Evolutionary conservation across 441 rosid species (phyloP).

Genomic region (Omphalea diandra): DNA sequence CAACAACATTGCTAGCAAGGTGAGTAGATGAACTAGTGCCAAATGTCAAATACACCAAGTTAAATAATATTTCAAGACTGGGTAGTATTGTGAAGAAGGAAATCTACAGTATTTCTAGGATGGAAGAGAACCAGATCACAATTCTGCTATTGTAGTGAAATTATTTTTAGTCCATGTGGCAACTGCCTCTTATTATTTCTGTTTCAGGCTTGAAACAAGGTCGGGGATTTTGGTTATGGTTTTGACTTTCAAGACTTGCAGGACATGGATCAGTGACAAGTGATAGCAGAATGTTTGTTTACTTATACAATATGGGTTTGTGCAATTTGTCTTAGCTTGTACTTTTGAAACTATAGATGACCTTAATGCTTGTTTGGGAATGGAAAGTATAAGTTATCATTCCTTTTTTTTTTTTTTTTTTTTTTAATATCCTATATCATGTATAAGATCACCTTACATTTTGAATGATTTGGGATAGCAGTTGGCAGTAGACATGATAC

Average conservation of each 20-base stretch:
- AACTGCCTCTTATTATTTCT: conserved; percentile 1
- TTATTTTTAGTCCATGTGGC: neutral
- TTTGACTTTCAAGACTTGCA: conserved; percentile 7
- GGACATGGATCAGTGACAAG: conserved; percentile 12
- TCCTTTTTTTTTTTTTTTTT: no score
- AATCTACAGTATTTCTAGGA: no score
- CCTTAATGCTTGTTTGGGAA: neutral
- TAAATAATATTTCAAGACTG: neutral
- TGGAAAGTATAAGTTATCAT: no score
- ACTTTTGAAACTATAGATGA: neutral
- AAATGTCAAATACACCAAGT: neutral
- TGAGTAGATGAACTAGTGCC: neutral
- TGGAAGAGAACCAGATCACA: neutral
- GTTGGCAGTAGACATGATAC: no score
- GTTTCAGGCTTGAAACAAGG: conserved; percentile 29
- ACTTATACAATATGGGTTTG: conserved; percentile 13
- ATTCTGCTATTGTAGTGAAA: neutral
- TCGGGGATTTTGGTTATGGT: conserved; percentile 14
- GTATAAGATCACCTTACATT: no score
- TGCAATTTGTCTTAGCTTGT: conserved; percentile 17
- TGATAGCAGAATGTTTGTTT: conserved; percentile 10
- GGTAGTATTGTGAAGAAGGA: neutral
- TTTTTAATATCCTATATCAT: no score
- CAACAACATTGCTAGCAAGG: conserved; percentile 45
- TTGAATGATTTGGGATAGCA: no score